Evolutionary conservation across 208 protist genomes (phyloP).

Genomic region (Tetramitus jugosus): DNA sequence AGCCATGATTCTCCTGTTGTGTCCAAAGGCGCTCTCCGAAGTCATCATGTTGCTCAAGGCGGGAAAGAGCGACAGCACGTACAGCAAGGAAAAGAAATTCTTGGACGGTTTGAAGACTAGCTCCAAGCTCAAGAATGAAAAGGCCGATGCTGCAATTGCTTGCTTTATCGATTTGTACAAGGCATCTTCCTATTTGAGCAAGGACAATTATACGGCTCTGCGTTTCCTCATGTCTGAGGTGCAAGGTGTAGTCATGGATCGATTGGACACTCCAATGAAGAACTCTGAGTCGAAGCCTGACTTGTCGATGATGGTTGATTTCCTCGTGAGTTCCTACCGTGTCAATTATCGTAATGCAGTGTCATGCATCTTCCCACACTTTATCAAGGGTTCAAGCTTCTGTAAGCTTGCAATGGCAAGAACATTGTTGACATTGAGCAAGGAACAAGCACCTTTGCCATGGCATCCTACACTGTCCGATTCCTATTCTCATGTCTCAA

Average conservation of each 20-base stretch:
- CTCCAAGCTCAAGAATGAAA: background rate
- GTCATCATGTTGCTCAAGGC: background rate
- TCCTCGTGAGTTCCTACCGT: background rate
- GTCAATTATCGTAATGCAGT: background rate
- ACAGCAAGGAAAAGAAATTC: constrained; percentile 12
- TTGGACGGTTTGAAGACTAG: background rate
- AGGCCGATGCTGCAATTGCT: background rate
- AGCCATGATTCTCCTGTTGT: background rate
- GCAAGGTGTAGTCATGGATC: background rate
- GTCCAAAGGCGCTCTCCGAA: background rate
- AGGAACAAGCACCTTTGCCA: background rate
- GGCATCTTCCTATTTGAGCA: background rate
- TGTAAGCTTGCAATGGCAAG: background rate
- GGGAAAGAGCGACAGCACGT: background rate
- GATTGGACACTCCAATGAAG: background rate
- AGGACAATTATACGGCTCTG: background rate
- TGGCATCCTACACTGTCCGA: constrained; percentile 2
- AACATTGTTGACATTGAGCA: constrained; percentile 2
- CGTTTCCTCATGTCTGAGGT: background rate
- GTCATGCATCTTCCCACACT: background rate
- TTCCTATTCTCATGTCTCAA: background rate
- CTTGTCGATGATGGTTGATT: constrained; percentile 11
- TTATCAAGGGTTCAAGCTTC: background rate
- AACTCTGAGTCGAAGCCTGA: background rate
- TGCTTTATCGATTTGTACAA: constrained; percentile 22